phyloP scores from a whole-genome alignment of 257 asterid genomes.

The Capsicum pubescens region DNA sequence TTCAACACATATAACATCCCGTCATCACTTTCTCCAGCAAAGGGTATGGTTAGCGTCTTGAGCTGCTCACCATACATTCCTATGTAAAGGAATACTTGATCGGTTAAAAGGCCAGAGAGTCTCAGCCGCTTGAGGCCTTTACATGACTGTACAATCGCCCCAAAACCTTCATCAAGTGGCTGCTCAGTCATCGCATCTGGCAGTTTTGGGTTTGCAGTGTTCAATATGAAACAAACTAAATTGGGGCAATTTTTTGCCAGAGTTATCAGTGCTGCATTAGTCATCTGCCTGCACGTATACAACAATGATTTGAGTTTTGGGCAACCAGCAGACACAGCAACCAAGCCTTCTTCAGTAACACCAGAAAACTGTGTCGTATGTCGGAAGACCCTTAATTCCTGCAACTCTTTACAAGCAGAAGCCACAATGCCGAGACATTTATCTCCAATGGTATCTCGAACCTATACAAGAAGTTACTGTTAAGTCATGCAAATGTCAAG shows the following conservation, averaged over 20 bases:
- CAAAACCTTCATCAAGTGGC: conserved; percentile 91
- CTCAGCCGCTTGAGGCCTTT: conserved; percentile 80
- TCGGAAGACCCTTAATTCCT: conserved; percentile 77
- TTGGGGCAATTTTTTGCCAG: conserved; percentile 87
- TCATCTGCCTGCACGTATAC: conserved; percentile 81
- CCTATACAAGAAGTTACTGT: conserved; percentile 42
- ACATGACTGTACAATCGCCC: conserved; percentile 87
- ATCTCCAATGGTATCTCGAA: conserved; percentile 76
- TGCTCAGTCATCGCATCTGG: conserved; percentile 77
- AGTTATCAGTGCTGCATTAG: conserved; percentile 80
- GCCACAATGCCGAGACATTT: conserved; percentile 69
- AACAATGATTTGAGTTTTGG: conserved; percentile 74
- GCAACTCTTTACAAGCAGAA: conserved; percentile 72
- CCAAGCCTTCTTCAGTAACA: conserved; percentile 82
- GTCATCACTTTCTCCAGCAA: conserved; percentile 57
- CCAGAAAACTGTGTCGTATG: conserved; percentile 46
- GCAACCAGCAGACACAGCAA: conserved; percentile 84
- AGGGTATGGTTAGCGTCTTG: conserved; percentile 81
- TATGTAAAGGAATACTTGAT: conserved; percentile 73
- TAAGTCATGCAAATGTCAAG: neutral
- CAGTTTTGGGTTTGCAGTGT: conserved; percentile 63
- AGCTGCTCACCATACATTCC: conserved; percentile 90
- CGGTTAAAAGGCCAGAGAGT: conserved; percentile 77
- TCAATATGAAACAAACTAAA: conserved; percentile 69
- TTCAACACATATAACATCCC: conserved; percentile 79